A percentile compares a stretch with the other conserved stretches of the same genome.
phyloP scores from a whole-genome alignment of 2,329 filamentous ascomycete species.

The Diaporthe amygdali region DNA sequence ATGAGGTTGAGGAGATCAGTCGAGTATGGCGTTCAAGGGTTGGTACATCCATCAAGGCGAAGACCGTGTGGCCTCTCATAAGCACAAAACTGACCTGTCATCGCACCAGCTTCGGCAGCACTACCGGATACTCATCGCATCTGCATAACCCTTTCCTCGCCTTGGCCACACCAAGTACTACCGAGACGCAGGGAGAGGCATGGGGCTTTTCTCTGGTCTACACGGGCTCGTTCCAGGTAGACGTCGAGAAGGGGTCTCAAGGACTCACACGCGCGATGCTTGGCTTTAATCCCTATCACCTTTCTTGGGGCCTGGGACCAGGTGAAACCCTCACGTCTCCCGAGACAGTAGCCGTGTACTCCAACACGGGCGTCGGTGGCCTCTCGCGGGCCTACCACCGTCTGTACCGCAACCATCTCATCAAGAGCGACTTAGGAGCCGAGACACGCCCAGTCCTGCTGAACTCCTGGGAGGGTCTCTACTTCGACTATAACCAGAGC shows the following conservation, averaged over 20 bases:
- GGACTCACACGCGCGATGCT: slow-evolving; percentile 65
- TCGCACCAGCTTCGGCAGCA: slow-evolving; percentile 59
- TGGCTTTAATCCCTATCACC: slow-evolving; percentile 65
- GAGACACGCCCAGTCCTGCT: slow-evolving; percentile 60
- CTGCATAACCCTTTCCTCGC: slow-evolving; percentile 69
- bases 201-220: slow-evolving; percentile 72
- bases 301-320: slow-evolving; percentile 61
- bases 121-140: slow-evolving; percentile 66
- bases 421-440: slow-evolving; percentile 59
- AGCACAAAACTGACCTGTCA: neutral
- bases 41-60: slow-evolving; percentile 26
- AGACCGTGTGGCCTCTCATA: no score
- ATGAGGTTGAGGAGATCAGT: slow-evolving; percentile 59
- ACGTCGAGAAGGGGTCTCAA: slow-evolving; percentile 67
- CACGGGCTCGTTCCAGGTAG: slow-evolving; percentile 65
- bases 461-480: slow-evolving; percentile 71
- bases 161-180: slow-evolving; percentile 60
- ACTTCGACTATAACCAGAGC: slow-evolving; percentile 62
- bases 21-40: slow-evolving; percentile 62
- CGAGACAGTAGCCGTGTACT: slow-evolving; percentile 68
- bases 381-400: slow-evolving; percentile 68
- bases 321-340: slow-evolving; percentile 65
- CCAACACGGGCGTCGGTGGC: slow-evolving; percentile 60
- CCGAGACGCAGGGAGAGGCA: slow-evolving; percentile 64
- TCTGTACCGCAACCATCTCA: slow-evolving; percentile 65